Evolutionary conservation across 1,284 basidiomycete genomes (phyloP), one percentile per base, ranked within the genome.

Genomic region (Porodaedalea pini): DNA sequence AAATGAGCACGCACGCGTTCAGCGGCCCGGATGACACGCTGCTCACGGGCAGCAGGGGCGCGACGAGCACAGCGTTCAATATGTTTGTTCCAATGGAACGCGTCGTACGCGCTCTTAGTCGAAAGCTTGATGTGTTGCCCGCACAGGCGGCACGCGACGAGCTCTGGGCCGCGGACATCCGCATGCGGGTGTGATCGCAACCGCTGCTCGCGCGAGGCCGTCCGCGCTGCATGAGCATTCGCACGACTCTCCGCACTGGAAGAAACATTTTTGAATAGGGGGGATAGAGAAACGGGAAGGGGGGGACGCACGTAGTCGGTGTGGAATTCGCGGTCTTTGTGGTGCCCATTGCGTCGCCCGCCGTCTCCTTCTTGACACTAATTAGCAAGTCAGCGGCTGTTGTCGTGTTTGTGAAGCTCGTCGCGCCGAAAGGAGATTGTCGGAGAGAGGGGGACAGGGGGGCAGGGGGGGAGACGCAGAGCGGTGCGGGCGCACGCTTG

Each of bases 51-150:
- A 19, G 49, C 55, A 11, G 55, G 55, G 3, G 55, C 45, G 10
- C 43, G 49, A 40, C 56, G 48, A 10, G 48, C 41, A 66, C 85
- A 87, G 23, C 84, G 75, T 39, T 75, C 74, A 15, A 79, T 76
- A 64, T 88, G 85, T 62, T 78, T 82, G 43, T 71, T 66, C 86
- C 86, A 89, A 66, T 89, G 86, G 64, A 78, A 79, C 17, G 75
- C 74, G 64, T 89, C 86, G 64, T 78, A 89, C 19, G 72, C 71
- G 68, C 82, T 84, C 69, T 87, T 87, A 10, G 73, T 68, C 2
- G 86, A 88, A 19, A 89, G 78, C 69, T 86, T 86, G 70, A 89
- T 86, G 5, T 70, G 69, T 21, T 66, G 69, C 25, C 73, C 72
- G 67, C 86, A 89, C 40, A 76, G 75, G 57, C 70, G 73, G 71